A percentile compares a stretch with the other conserved stretches of the same genome.
phyloP scores from a whole-genome alignment of 2,329 filamentous ascomycete species.

The Colletotrichum gloeosporioides region DNA sequence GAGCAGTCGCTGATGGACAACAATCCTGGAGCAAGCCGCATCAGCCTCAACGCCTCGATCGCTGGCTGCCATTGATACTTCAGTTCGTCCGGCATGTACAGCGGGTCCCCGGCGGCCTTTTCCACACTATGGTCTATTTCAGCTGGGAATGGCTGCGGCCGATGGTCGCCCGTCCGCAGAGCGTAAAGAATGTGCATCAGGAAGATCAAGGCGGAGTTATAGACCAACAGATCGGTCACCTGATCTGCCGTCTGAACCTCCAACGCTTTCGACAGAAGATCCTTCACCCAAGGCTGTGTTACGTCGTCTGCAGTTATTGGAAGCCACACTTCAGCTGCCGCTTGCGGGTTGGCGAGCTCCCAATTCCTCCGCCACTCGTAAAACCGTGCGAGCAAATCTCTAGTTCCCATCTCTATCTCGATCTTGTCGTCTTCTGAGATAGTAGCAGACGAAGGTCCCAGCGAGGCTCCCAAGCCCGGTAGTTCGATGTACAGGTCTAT shows the following conservation, averaged over 20 bases:
- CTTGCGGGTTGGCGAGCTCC: background rate
- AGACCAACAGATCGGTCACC: background rate
- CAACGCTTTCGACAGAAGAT: background rate
- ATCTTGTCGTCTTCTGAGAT: background rate
- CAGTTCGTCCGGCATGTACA: slow-evolving; percentile 1
- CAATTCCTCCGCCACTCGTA: background rate
- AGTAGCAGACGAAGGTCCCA: background rate
- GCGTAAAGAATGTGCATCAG: background rate
- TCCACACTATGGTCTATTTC: background rate
- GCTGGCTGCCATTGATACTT: slow-evolving; percentile 3
- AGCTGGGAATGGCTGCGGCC: background rate
- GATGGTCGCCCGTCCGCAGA: background rate
- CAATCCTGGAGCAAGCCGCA: background rate
- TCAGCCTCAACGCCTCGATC: background rate
- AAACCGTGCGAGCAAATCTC: background rate
- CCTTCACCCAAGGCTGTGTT: background rate
- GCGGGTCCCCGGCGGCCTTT: background rate
- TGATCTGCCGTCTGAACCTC: background rate
- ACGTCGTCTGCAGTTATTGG: background rate
- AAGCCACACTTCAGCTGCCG: background rate
- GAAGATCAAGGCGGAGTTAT: background rate
- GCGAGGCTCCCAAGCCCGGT: background rate
- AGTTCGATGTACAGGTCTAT: background rate
- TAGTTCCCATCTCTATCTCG: background rate
- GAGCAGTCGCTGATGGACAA: background rate